A percentile compares a stretch with the other conserved stretches of the same genome.
phyloP scores from a whole-genome alignment of 257 asterid genomes.

The Nicotiana paniculata region DNA sequence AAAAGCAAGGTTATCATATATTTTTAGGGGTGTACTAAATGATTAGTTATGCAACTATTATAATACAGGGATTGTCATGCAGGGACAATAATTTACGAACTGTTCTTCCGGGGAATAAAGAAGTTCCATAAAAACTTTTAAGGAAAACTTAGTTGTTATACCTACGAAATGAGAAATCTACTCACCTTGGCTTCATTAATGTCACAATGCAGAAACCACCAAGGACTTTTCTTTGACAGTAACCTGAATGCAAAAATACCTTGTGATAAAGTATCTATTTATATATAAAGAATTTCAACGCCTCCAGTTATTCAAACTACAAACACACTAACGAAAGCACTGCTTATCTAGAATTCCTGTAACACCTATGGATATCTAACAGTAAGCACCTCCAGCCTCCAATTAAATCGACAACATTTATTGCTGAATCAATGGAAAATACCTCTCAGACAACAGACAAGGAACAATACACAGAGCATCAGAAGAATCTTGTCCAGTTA shows the following conservation, averaged over 20 bases:
- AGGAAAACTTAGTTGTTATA: background rate
- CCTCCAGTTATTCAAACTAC: background rate
- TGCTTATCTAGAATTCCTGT: background rate
- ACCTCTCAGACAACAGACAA: background rate
- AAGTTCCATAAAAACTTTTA: background rate
- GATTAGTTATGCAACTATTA: background rate
- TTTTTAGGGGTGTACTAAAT: background rate
- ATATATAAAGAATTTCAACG: background rate
- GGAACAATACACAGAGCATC: background rate
- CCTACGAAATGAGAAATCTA: background rate
- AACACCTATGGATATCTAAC: background rate
- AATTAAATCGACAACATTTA: background rate
- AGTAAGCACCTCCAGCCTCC: background rate
- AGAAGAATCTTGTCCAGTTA: background rate
- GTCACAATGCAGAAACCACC: constrained; percentile 90
- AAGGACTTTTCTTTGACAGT: constrained; percentile 56
- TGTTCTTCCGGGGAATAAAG: background rate
- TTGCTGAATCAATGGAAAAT: background rate
- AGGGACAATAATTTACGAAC: background rate
- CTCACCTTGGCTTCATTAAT: constrained; percentile 41
- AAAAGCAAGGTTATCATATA: background rate
- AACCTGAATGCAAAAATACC: constrained; percentile 34
- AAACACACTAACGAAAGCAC: background rate
- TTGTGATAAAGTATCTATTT: background rate
- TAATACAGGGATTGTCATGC: background rate